Evolutionary conservation across 2,329 filamentous ascomycete species (phyloP).

Genomic region (Phyllosticta ampelicida): DNA sequence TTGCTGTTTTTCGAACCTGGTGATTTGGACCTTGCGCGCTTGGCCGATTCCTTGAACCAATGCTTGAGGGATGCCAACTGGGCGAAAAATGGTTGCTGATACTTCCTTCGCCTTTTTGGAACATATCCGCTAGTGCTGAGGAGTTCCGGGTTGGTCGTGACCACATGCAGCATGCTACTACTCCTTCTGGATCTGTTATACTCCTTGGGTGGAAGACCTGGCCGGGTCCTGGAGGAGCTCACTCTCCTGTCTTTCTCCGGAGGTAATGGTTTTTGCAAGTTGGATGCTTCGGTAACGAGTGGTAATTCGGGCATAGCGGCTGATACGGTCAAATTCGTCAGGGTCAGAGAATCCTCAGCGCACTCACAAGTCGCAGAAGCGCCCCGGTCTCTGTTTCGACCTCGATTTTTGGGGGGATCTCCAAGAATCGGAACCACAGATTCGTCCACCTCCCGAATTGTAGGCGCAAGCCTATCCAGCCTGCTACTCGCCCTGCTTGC

Average conservation of each 20-base stretch:
- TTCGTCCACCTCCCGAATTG: constrained; percentile 68
- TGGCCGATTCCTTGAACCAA: constrained; percentile 60
- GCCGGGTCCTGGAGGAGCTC: constrained; percentile 67
- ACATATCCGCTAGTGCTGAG: constrained; percentile 46
- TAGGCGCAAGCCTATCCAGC: constrained; percentile 68
- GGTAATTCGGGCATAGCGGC: constrained; percentile 54
- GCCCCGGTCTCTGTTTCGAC: constrained; percentile 64
- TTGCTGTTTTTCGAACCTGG: constrained; percentile 12
- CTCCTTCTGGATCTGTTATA: constrained; percentile 54
- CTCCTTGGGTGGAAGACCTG: constrained; percentile 80
- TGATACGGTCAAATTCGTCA: constrained; percentile 1
- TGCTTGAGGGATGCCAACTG: constrained; percentile 59
- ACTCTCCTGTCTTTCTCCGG: constrained; percentile 67
- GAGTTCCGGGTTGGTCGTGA: constrained; percentile 57
- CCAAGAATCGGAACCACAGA: constrained; percentile 47
- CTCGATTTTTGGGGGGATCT: constrained; percentile 57
- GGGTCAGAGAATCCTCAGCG: constrained; percentile 16
- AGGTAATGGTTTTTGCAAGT: constrained; percentile 44
- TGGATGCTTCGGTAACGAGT: constrained; percentile 54
- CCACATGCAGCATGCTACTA: constrained; percentile 77
- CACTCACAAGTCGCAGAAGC: constrained; percentile 21
- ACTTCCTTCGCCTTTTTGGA: constrained; percentile 45
- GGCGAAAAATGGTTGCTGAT: constrained; percentile 53
- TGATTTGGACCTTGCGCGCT: constrained; percentile 36
- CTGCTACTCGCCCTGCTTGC: constrained; percentile 86